phyloP scores from a whole-genome alignment of 2,329 filamentous ascomycete genomes.

The Ascochyta lentis region DNA sequence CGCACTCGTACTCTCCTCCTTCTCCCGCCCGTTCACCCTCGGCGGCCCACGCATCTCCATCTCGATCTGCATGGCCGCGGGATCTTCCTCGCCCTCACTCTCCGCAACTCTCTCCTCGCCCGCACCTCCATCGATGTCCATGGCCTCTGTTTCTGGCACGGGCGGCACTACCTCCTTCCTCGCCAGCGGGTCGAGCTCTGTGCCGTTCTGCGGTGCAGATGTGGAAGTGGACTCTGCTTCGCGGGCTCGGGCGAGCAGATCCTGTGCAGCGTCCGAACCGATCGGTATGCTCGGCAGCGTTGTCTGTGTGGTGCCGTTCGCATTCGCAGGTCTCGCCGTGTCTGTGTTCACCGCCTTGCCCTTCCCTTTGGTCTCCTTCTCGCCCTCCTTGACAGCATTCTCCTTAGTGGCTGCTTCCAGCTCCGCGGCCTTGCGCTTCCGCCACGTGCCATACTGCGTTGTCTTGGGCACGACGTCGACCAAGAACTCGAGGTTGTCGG shows the following conservation, averaged over 20 bases:
- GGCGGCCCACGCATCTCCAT: conserved; percentile 49
- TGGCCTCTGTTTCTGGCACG: conserved; percentile 12
- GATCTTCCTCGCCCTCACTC: conserved; percentile 39
- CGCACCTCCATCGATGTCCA: conserved; percentile 9
- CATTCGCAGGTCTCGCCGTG: not conserved
- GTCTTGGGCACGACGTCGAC: conserved; percentile 90
- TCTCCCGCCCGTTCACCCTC: conserved; percentile 17
- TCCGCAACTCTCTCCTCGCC: conserved; percentile 23
- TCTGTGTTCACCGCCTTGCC: not conserved
- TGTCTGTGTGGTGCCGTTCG: not conserved
- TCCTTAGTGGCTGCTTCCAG: conserved; percentile 19
- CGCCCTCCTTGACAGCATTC: conserved; percentile 47
- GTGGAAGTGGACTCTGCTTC: conserved; percentile 2
- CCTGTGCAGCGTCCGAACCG: not conserved
- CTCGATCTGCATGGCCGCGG: conserved; percentile 48
- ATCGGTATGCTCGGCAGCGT: not conserved
- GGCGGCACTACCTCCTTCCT: conserved; percentile 8
- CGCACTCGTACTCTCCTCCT: not conserved
- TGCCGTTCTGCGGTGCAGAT: conserved; percentile 1
- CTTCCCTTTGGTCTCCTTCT: conserved; percentile 12
- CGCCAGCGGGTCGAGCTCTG: conserved; percentile 25
- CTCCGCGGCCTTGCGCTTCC: conserved; percentile 62
- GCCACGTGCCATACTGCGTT: conserved; percentile 78
- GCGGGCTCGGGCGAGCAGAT: not conserved
- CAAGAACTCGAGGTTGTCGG: conserved; percentile 95